Conservation (phyloP, 1,139 yeast species). For the Sugiyamaella novakii region DNA sequence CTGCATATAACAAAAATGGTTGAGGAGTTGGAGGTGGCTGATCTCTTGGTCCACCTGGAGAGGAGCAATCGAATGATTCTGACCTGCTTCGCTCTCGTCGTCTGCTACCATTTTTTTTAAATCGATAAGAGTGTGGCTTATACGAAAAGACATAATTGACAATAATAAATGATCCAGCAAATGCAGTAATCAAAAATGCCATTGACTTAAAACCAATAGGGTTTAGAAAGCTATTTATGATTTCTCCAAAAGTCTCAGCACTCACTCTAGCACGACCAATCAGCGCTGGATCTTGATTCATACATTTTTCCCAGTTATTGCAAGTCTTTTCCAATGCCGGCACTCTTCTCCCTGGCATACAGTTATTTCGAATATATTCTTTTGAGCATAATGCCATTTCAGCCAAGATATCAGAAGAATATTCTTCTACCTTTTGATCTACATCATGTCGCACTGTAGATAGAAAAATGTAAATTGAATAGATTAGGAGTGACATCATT, state of each 20-base stretch:
- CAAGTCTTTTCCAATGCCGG: conserved; percentile 81
- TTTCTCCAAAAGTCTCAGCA: conserved; percentile 82
- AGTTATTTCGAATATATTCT: conserved; percentile 71
- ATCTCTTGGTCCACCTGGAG: background rate
- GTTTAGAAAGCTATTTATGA: conserved; percentile 71
- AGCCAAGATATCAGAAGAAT: conserved; percentile 59
- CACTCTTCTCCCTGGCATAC: conserved; percentile 53
- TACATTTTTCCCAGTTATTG: conserved; percentile 75
- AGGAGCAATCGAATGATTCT: background rate
- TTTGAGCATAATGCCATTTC: conserved; percentile 73
- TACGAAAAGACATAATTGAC: conserved; percentile 27
- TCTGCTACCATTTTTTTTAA: background rate
- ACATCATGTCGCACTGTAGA: conserved; percentile 71
- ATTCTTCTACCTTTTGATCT: conserved; percentile 63
- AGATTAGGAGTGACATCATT: conserved; percentile 57
- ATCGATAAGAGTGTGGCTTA: conserved; percentile 15
- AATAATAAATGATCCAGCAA: conserved; percentile 40
- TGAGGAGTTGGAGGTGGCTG: conserved; percentile 21
- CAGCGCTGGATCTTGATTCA: conserved; percentile 78
- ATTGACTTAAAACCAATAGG: conserved; percentile 79
- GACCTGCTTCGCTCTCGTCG: background rate
- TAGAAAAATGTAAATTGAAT: conserved; percentile 57
- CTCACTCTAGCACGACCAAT: conserved; percentile 77
- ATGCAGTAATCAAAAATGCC: conserved; percentile 46
- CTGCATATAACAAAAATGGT: conserved; percentile 15